phyloP scores from a whole-genome alignment of 2,329 filamentous ascomycete species.

The Colletotrichum sansevieriae region DNA sequence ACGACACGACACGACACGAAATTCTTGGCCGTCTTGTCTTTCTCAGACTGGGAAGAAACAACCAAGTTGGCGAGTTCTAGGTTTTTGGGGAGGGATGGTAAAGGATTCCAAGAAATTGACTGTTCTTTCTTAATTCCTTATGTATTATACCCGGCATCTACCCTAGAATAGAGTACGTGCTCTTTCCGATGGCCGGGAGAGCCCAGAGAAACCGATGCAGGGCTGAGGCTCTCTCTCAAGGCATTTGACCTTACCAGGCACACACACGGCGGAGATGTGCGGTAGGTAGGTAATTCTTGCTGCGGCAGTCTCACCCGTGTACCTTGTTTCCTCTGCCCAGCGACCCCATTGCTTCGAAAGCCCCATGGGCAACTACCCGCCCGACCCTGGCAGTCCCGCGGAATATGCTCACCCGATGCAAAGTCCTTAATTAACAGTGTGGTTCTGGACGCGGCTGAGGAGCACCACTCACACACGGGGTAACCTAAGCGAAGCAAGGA shows the following conservation, averaged over 20 bases:
- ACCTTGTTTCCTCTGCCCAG: too few species aligned
- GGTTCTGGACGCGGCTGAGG: too few species aligned
- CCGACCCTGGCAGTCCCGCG: too few species aligned
- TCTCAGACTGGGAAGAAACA: slow-evolving; percentile 12
- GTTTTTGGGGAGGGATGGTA: slow-evolving; percentile 1
- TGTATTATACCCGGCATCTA: slow-evolving; percentile 40
- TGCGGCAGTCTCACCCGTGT: too few species aligned
- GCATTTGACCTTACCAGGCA: too few species aligned
- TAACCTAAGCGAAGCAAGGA: too few species aligned
- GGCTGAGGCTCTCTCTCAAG: neutral
- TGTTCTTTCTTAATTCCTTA: slow-evolving; percentile 24
- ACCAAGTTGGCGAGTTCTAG: neutral
- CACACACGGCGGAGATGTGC: neutral
- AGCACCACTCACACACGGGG: neutral
- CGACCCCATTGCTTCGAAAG: too few species aligned
- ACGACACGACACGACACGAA: slow-evolving; percentile 30
- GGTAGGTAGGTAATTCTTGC: too few species aligned
- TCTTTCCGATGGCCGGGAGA: neutral
- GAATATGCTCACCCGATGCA: too few species aligned
- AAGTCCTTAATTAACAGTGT: too few species aligned
- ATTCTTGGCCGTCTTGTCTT: slow-evolving; percentile 8
- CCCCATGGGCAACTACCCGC: too few species aligned
- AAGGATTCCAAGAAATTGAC: neutral
- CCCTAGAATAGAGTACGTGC: slow-evolving; percentile 34
- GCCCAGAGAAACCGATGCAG: slow-evolving; percentile 23